Base-by-base conservation (phyloP, 345 rosid species). In the Populus nigra region DNA sequence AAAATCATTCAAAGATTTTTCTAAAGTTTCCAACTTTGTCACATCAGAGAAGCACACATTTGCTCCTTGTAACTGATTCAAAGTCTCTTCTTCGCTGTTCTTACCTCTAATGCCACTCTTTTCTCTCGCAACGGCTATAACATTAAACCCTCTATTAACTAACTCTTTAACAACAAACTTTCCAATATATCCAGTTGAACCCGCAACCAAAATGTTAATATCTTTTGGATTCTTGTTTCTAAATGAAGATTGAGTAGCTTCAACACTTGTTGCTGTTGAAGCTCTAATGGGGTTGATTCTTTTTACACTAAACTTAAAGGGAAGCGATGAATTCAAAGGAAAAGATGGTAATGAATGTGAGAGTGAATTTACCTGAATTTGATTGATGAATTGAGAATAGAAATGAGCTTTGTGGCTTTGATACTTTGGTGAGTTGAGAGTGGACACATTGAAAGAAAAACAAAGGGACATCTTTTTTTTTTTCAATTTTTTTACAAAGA, bases 161-260 rank as follows among this genome's bases (percentile, higher is more conserved):
- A 95, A 81, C 86, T 93, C 96, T 70, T 83, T 86, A 27, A 90
- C 96, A 27, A 93, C 98, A 85, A 95, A 93, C 73, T 89, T 93
- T 6, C 99, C 99, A 27, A 95, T 91, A 78, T 95, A 95, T 53
- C 98, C 99, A 47, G 99, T 95, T 20, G 98, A 93, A 79, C 98
- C 98, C 84, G 88, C 93, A 7, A 92, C 92, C 73, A 93, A 73
- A 65, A 95, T 75, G 79, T 95, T 95, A 57, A 93, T 80, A 62
- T 92, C 97, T 36, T 82, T 74, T 0, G 93, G 87, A 73, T 35
- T 79, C 77, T 89, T 95, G 88, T 50, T 84, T 82, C 97, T 88
- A 69, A 93, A 93, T 11, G 89, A 81, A 79, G 89, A 73, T 29
- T 82, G 67, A 27, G 77, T 67, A 1, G 77, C 45, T 47, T 86